Evolutionary conservation across 164 flowering plant genomes (phyloP).

Genomic region (Chimonanthus praecox): DNA sequence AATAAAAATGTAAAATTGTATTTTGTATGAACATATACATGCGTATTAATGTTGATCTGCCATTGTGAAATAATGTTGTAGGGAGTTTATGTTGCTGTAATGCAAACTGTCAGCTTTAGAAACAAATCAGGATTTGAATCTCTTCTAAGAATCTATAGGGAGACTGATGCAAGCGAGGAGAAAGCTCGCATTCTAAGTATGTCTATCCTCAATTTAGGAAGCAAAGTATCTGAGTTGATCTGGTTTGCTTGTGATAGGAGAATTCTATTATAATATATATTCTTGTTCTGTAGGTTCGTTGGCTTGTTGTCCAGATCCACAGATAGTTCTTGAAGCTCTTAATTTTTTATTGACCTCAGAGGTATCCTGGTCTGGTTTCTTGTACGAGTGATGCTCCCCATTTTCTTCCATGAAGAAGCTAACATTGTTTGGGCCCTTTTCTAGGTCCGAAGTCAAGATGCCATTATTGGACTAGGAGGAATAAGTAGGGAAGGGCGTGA

Average conservation of each 20-base stretch:
- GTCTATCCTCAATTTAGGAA: neutral
- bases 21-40: neutral
- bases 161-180: slow-evolving; percentile 89
- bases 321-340: slow-evolving; percentile 68
- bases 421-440: neutral
- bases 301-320: slow-evolving; percentile 68
- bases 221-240: neutral
- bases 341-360: slow-evolving; percentile 76
- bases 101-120: slow-evolving; percentile 58
- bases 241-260: neutral
- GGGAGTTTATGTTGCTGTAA: slow-evolving; percentile 88
- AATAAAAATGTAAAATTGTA: neutral
- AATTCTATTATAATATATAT: neutral
- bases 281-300: slow-evolving; percentile 52
- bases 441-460: slow-evolving; percentile 96
- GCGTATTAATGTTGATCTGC: neutral
- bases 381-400: neutral
- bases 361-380: slow-evolving; percentile 32
- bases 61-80: slow-evolving; percentile 25
- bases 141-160: slow-evolving; percentile 75
- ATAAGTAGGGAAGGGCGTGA: slow-evolving; percentile 72
- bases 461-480: slow-evolving; percentile 62
- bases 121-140: slow-evolving; percentile 75
- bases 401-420: neutral
- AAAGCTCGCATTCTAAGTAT: slow-evolving; percentile 77